phyloP scores from a whole-genome alignment of 2,329 filamentous ascomycete genomes.

The Curvularia sp. region DNA sequence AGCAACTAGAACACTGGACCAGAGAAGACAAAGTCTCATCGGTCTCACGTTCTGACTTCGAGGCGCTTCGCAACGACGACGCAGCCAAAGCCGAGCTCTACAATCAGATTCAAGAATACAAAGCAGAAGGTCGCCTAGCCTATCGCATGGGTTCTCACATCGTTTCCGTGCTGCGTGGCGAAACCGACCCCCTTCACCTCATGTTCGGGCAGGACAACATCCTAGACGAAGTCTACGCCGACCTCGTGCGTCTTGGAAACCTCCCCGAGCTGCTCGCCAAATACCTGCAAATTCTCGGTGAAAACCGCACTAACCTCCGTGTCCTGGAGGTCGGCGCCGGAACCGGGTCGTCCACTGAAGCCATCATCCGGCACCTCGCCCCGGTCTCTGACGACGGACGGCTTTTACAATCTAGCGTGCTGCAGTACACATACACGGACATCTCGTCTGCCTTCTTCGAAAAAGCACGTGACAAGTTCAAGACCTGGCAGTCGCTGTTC shows the following conservation, averaged over 20 bases:
- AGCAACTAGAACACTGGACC: constrained; percentile 3
- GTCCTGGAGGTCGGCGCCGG: constrained; percentile 1
- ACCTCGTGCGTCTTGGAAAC: constrained; percentile 3
- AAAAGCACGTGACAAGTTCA: constrained; percentile 6
- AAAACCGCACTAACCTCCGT: neutral
- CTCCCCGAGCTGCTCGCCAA: neutral
- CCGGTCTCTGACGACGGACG: neutral
- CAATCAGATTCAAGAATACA: constrained; percentile 1
- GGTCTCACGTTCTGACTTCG: neutral
- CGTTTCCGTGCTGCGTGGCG: neutral
- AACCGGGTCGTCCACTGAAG: neutral
- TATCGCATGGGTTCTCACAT: constrained; percentile 2
- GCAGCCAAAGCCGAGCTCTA: constrained; percentile 5
- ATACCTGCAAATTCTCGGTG: constrained; percentile 2
- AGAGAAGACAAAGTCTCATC: constrained; percentile 6
- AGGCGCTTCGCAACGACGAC: constrained; percentile 1
- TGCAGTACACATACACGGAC: constrained; percentile 20
- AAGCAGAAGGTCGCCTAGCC: constrained; percentile 4
- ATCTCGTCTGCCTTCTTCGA: constrained; percentile 18
- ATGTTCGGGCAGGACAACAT: constrained; percentile 4
- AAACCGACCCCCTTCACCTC: constrained; percentile 3
- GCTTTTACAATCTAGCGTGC: neutral
- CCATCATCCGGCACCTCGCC: neutral
- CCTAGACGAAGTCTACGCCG: constrained; percentile 2
- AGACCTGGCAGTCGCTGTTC: constrained; percentile 19